Conservation (phyloP, 805 yeast species). For the Wickerhamomyces xylosicus region DNA sequence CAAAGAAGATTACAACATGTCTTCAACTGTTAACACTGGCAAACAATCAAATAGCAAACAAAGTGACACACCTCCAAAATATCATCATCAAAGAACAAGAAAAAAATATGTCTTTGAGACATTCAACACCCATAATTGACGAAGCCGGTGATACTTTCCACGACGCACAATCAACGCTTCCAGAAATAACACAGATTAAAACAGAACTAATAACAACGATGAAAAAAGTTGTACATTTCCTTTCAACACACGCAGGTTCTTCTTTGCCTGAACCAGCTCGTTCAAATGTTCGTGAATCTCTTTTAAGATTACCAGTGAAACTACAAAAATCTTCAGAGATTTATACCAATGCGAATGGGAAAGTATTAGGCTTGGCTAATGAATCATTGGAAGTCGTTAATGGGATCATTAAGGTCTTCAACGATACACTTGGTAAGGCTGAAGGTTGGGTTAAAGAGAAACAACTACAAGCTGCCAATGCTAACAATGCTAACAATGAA, state of each 20-base stretch:
- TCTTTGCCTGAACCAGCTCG: constrained; percentile 73
- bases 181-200: constrained; percentile 34
- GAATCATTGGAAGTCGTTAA: constrained; percentile 82
- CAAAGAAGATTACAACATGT: constrained; percentile 67
- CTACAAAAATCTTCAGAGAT: constrained; percentile 16
- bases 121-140: neutral
- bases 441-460: constrained; percentile 66
- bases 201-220: constrained; percentile 83
- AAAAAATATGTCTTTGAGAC: constrained; percentile 4
- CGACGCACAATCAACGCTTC: constrained; percentile 17
- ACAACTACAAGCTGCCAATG: constrained; percentile 20
- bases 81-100: constrained; percentile 37
- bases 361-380: constrained; percentile 71
- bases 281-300: constrained; percentile 66
- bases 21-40: constrained; percentile 74
- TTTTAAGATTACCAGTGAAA: constrained; percentile 72
- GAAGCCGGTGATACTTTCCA: constrained; percentile 23
- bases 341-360: constrained; percentile 42
- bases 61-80: constrained; percentile 56
- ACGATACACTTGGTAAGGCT: constrained; percentile 74
- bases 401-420: constrained; percentile 74
- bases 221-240: constrained; percentile 75
- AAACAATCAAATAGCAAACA: constrained; percentile 59
- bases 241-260: constrained; percentile 75
- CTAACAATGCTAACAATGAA: too few species aligned